These are phyloP conservation scores for Cornus controversa DNA, from an alignment of 148 eudicot species.

Conservation along the genomic window DNA sequence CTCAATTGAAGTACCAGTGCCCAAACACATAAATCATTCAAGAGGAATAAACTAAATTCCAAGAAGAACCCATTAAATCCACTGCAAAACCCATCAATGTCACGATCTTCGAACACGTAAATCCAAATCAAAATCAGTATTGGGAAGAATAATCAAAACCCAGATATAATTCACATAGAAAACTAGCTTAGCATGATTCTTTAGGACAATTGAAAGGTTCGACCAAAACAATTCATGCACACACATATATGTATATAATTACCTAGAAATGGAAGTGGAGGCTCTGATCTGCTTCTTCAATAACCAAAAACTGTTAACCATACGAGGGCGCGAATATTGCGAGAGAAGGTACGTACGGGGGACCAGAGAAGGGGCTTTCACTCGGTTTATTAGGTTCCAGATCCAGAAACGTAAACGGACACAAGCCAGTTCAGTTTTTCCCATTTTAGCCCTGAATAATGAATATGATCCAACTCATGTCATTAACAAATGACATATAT, in stretches of 20 bases:
- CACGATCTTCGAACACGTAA: background rate
- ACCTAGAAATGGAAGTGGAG: slow-evolving; percentile 6
- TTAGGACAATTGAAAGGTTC: background rate
- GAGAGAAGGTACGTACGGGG: background rate
- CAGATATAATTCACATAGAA: background rate
- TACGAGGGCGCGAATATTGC: background rate
- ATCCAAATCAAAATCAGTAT: background rate
- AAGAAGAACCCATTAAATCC: background rate
- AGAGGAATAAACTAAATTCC: background rate
- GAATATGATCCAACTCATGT: background rate
- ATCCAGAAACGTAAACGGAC: background rate
- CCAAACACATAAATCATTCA: background rate
- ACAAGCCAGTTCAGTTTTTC: background rate
- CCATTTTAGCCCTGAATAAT: background rate
- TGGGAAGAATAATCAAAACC: slow-evolving; percentile 3
- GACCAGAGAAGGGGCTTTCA: background rate
- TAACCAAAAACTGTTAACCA: background rate
- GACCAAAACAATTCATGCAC: background rate
- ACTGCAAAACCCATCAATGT: background rate
- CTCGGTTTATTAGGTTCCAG: background rate
- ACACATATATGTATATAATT: background rate
- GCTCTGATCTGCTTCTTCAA: background rate
- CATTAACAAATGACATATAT: too few relatives aligned
- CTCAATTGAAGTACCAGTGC: background rate
- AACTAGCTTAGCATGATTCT: background rate